Evolutionary conservation across 495 filamentous ascomycete genomes (phyloP).

Genomic region (Hypoxylon intermedium): DNA sequence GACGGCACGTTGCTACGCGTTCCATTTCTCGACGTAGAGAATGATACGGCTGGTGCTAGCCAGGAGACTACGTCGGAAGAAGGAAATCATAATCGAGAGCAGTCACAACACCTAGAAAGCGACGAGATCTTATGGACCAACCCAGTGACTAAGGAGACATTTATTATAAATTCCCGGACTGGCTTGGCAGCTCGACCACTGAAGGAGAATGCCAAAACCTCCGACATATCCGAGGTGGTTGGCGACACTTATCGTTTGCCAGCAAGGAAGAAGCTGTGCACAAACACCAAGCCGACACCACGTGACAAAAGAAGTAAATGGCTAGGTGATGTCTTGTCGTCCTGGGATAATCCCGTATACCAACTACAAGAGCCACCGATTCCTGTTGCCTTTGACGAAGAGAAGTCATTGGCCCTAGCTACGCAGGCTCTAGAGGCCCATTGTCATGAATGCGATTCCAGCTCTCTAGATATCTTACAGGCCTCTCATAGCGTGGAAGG

Average conservation of each 20-base stretch:
- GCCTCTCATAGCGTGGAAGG: constrained; percentile 44
- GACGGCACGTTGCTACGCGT: constrained; percentile 45
- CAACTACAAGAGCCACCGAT: constrained; percentile 45
- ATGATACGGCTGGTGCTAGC: not conserved
- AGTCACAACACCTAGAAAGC: constrained; percentile 18
- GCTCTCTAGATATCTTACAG: constrained; percentile 27
- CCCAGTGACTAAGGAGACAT: constrained; percentile 65
- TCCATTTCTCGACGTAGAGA: constrained; percentile 47
- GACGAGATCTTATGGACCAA: constrained; percentile 69
- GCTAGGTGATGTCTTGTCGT: constrained; percentile 47
- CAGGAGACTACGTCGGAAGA: not conserved
- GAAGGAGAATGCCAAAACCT: not conserved
- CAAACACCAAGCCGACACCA: constrained; percentile 23
- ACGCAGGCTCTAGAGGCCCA: constrained; percentile 33
- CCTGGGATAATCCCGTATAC: constrained; percentile 52
- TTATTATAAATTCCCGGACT: constrained; percentile 67
- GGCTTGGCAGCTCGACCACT: constrained; percentile 57
- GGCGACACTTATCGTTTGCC: constrained; percentile 5
- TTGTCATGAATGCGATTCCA: constrained; percentile 32
- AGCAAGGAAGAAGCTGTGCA: constrained; percentile 25
- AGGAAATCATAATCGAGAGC: not conserved
- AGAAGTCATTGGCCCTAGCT: constrained; percentile 31
- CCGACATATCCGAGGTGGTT: not conserved
- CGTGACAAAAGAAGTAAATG: constrained; percentile 44
- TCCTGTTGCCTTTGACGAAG: constrained; percentile 44